Evolutionary conservation across 2,329 filamentous ascomycete genomes (phyloP), one percentile per base, ranked within the genome.

Genomic region (Aureobasidium sp.): DNA sequence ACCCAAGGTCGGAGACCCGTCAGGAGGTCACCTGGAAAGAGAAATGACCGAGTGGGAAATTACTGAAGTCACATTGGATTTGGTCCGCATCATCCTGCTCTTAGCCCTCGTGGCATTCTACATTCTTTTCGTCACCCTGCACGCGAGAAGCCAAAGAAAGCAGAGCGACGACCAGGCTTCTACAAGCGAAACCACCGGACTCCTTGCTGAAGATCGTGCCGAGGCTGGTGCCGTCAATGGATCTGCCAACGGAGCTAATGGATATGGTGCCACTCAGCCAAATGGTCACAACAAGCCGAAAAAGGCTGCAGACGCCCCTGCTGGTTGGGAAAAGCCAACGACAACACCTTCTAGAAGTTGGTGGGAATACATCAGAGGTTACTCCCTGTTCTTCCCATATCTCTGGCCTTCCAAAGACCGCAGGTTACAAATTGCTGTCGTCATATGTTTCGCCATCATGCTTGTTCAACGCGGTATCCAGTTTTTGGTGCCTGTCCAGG

Each of bases 291-390:
- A 85, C 57, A 64, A 63, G 62, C 63, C 65, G 6, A 61, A 66
- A 10, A 65, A 62, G 65, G 36, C 63, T 62, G 34, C 65, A 53
- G 59, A 72, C 59, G 69, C 66, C 10, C 84, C 85, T 29, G 86
- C 88, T 10, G 90, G 89, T 6, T 97, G 96, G 80, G 95, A 95
- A 73, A 88, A 93, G 67, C 92, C 92, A 2, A 88, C 88, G 41
- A 93, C 90, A 66, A 83, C 91, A 9, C 92, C 91, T 3, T 89
- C 89, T 67, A 91, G 89, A 67, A 94, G 87, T 58, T 99, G 94
- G 94, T 96, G 89, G 86, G 92, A 97, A 71, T 99, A 99, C 73
- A 79, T 97, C 64, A 86, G 88, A 65, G 91, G 93, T 49, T 99
- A 97, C 74, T 89, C 88, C 13, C 80, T 97, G 57, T 96, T 99